These are phyloP conservation scores for Funneliformis geosporum DNA, from an alignment of 192 early-diverging fungal genomes.

Conservation along the genomic window DNA sequence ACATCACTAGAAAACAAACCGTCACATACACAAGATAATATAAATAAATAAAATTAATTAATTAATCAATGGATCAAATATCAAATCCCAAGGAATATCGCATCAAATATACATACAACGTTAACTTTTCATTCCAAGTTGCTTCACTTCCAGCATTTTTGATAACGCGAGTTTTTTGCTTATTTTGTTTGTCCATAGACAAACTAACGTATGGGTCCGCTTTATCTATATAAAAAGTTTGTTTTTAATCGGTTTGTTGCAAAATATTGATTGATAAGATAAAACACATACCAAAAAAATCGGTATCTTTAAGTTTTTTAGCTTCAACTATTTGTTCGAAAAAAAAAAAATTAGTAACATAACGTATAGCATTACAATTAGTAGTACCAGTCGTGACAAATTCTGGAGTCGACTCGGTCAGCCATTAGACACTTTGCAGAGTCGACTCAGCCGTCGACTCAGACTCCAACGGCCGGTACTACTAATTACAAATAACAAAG, in stretches of 20 bases:
- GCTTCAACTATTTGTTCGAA: conserved; percentile 2
- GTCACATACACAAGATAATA: too few species aligned
- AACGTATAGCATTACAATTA: too few species aligned
- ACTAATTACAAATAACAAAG: not conserved
- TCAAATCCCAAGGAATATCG: too few species aligned
- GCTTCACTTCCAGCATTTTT: conserved; percentile 3
- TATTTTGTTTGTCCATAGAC: conserved; percentile 14
- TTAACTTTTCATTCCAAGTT: conserved; percentile 2
- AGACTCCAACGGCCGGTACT: too few species aligned
- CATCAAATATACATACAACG: not conserved
- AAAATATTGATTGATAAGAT: not conserved
- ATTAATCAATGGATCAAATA: not conserved
- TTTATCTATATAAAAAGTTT: not conserved
- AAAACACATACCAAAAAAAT: not conserved
- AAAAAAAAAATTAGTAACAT: not conserved
- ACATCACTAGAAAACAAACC: not conserved
- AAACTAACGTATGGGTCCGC: conserved; percentile 13
- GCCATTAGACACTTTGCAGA: too few species aligned
- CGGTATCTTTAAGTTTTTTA: conserved; percentile 6
- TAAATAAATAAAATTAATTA: not conserved
- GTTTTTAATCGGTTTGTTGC: not conserved
- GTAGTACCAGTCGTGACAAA: too few species aligned
- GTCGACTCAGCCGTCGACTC: too few species aligned
- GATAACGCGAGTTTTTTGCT: conserved; percentile 1
- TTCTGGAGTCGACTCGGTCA: too few species aligned